Base-by-base conservation (phyloP, 768 basidiomycete genomes). In the Exsudoporus frostii region DNA sequence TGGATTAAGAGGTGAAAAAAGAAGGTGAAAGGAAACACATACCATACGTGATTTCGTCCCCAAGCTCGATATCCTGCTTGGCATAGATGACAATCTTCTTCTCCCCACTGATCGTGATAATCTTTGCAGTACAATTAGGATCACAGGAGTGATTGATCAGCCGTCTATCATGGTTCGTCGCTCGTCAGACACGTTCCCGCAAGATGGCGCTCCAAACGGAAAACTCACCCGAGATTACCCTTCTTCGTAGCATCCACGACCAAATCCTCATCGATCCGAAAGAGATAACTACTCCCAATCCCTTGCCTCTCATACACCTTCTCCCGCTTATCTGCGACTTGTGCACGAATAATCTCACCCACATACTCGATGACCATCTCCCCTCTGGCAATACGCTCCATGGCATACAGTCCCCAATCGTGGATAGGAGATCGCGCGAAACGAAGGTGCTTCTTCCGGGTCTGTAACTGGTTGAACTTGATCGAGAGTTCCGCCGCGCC, bases 351-450 rank as follows among this genome's bases (percentile, higher is more conserved):
- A 57, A 98, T 81, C 78, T 99, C 97, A 19, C 97, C 97, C 7
- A 99, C 97, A 65, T 99, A 99, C 74, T 99, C 97, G 71, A 98
- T 98, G 29, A 99, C 96, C 94, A 99, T 98, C 74, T 99, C 97
- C 5, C 93, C 93, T 34, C 82, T 76, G 7, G 88, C 83, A 59
- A 99, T 98, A 65, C 84, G 83, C 76, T 99, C 97, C 90, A 97
- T 90, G 29, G 97, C 95, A 68, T 98, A 99, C 65, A 99, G 68
- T 5, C 97, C 97, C 90, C 96, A 99, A 62, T 96, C 95, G 66
- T 99, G 96, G 54, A 99, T 99, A 17, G 94, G 93, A 24, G 91
- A 94, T 38, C 93, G 79, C 5, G 92, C 90, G 64, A 99, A 99
- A 32, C 92, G 86, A 33, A 99, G 80, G 63, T 96, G 94, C 75